A percentile compares a stretch with the other conserved stretches of the same genome.
Conservation (phyloP, 2,329 filamentous ascomycete genomes). For the Podosphaera fusca region DNA sequence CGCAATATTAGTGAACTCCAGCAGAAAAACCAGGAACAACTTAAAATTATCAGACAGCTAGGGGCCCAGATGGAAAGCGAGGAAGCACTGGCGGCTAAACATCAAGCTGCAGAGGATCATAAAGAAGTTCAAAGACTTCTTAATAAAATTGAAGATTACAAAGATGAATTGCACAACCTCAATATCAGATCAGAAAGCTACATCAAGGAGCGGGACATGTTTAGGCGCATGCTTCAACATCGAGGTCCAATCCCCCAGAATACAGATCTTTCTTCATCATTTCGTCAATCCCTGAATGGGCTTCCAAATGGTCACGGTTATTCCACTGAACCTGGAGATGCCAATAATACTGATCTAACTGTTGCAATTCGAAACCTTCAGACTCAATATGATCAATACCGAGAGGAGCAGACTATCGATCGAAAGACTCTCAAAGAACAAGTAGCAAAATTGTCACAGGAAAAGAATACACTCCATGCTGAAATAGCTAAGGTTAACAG, state of each 20-base stretch:
- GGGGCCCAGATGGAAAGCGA: constrained; percentile 80
- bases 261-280: constrained; percentile 40
- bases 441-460: constrained; percentile 54
- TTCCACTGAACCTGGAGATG: constrained; percentile 32
- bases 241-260: constrained; percentile 34
- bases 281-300: constrained; percentile 48
- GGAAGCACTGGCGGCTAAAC: constrained; percentile 48
- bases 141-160: constrained; percentile 51
- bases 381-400: constrained; percentile 69
- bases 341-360: constrained; percentile 43
- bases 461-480: constrained; percentile 62
- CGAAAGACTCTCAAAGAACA: constrained; percentile 67
- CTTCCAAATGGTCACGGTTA: constrained; percentile 28
- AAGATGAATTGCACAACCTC: constrained; percentile 67
- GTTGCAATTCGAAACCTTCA: constrained; percentile 73
- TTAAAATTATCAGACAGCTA: constrained; percentile 62
- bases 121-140: constrained; percentile 53
- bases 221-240: constrained; percentile 78
- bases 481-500: constrained; percentile 62
- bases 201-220: constrained; percentile 90
- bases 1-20: constrained; percentile 67
- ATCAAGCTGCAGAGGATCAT: constrained; percentile 38
- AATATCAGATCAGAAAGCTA: constrained; percentile 75
- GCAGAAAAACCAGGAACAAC: constrained; percentile 64
- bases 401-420: constrained; percentile 64